Evolutionary conservation across 768 basidiomycete species (phyloP).

Genomic region (Lactifluus volemus): DNA sequence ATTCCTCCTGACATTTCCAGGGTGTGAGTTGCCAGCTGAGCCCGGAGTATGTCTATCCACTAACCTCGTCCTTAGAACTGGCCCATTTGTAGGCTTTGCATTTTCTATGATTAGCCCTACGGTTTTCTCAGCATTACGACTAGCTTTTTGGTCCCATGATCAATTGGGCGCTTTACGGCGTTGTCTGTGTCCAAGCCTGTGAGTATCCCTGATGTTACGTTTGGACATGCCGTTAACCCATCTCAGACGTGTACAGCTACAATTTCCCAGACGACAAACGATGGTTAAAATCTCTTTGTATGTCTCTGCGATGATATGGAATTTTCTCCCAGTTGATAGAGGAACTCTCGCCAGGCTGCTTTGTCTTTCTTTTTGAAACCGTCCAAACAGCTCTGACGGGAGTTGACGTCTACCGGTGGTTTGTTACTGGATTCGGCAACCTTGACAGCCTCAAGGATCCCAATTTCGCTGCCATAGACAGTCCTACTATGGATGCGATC

Average conservation of each 20-base stretch:
- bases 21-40: neutral
- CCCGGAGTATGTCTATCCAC: neutral
- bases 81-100: neutral
- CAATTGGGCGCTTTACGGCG: conserved; percentile 1
- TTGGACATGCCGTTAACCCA: neutral
- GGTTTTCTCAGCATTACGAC: neutral
- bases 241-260: conserved; percentile 4
- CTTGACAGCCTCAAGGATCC: neutral
- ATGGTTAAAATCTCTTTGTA: neutral
- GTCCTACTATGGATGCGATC: neutral
- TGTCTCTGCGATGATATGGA: neutral
- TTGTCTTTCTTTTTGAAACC: conserved; percentile 1
- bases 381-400: neutral
- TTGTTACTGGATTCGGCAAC: conserved; percentile 1
- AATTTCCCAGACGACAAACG: conserved; percentile 6
- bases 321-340: neutral
- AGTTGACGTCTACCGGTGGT: conserved; percentile 2
- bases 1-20: neutral
- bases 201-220: too few species aligned
- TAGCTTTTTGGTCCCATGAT: neutral
- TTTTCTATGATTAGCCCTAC: neutral
- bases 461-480: neutral
- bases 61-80: neutral
- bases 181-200: conserved; percentile 3
- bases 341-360: neutral